Conservation (phyloP, 2,329 filamentous ascomycete genomes). For the Penicillium sp. region DNA sequence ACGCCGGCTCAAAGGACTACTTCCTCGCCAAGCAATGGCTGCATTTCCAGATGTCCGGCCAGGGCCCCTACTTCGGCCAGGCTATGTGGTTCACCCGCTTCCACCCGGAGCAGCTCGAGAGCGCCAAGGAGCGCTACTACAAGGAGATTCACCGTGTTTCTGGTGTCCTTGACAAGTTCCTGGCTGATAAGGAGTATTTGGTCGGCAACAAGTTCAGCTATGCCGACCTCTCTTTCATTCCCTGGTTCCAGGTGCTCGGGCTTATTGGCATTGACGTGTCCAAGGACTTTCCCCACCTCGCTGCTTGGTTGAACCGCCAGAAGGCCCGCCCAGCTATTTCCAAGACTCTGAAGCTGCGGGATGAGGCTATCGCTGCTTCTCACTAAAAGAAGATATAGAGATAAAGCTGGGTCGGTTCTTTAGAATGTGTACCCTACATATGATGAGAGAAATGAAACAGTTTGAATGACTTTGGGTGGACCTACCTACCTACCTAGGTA, state of each 20-base stretch:
- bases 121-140: conserved; percentile 44
- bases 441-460: neutral
- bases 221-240: conserved; percentile 42
- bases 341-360: conserved; percentile 19
- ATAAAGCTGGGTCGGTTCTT: neutral
- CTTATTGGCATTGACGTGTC: conserved; percentile 23
- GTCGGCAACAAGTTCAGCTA: conserved; percentile 43
- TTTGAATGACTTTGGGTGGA: neutral
- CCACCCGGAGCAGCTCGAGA: conserved; percentile 43
- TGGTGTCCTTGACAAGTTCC: conserved; percentile 41
- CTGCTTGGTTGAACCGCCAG: conserved; percentile 30
- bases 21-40: conserved; percentile 45
- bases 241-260: conserved; percentile 29
- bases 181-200: conserved; percentile 39
- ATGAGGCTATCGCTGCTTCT: conserved; percentile 7
- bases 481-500: too few relatives aligned
- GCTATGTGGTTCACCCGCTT: conserved; percentile 42
- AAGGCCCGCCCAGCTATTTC: conserved; percentile 26
- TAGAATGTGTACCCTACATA: neutral
- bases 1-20: conserved; percentile 30
- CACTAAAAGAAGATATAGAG: neutral
- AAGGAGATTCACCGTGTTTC: conserved; percentile 45
- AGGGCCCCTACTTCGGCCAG: conserved; percentile 51
- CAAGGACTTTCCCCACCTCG: conserved; percentile 28
- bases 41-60: conserved; percentile 45